phyloP scores from a whole-genome alignment of 345 rosid genomes.

The Cardamine occulta region DNA sequence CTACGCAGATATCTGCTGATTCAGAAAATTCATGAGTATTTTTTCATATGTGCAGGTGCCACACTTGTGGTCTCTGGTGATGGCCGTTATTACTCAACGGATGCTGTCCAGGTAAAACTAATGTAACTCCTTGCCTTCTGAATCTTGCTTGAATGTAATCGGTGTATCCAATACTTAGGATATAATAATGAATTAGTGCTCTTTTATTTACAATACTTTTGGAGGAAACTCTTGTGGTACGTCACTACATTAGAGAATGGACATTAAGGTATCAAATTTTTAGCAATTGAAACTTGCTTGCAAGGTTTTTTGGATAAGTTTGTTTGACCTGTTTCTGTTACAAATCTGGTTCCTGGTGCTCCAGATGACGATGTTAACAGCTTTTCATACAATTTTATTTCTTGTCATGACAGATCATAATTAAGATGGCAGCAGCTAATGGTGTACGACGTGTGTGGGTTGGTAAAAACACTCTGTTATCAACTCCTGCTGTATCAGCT shows the following conservation, averaged over 20 bases:
- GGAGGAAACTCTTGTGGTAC: not conserved
- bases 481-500: conserved; percentile 99
- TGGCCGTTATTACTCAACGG: conserved; percentile 95
- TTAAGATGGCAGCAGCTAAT: conserved; percentile 95
- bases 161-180: not conserved
- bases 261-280: not conserved
- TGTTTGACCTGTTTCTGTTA: conserved; percentile 7
- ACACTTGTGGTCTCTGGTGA: conserved; percentile 99
- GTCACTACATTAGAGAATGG: not conserved
- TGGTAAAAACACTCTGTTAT: conserved; percentile 91
- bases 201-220: not conserved
- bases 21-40: conserved; percentile 4
- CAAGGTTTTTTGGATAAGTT: not conserved
- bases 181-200: not conserved
- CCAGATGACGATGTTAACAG: conserved; percentile 4
- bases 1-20: not conserved
- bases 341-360: conserved; percentile 4
- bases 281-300: not conserved
- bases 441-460: conserved; percentile 95
- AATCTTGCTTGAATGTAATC: conserved; percentile 7
- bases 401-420: conserved; percentile 63
- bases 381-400: conserved; percentile 6
- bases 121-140: not conserved
- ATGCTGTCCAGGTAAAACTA: conserved; percentile 84
- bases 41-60: conserved; percentile 62